These are phyloP conservation scores for Pseudomonodictys pantanalensis DNA, from an alignment of 495 filamentous ascomycete species.

Conservation along the genomic window DNA sequence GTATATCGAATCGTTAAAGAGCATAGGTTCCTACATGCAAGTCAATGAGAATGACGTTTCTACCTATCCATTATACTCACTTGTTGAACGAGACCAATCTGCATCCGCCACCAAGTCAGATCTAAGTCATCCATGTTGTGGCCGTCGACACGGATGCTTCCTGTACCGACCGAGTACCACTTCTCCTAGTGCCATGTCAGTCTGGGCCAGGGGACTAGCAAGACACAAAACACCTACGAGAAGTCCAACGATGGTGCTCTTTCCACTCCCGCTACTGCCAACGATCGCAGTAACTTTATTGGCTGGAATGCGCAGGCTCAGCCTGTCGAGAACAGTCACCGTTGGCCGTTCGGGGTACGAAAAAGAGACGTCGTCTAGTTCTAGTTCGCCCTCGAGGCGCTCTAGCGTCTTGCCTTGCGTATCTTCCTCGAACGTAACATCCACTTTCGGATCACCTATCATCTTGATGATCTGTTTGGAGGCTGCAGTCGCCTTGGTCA, in stretches of 20 bases:
- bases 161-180: conserved; percentile 42
- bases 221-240: no score
- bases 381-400: conserved; percentile 28
- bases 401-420: not conserved
- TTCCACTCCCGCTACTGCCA: conserved; percentile 37
- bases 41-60: not conserved
- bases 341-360: conserved; percentile 35
- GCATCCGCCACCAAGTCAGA: conserved; percentile 26
- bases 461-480: conserved; percentile 28
- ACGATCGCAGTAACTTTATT: conserved; percentile 40
- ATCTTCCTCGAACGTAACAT: not conserved
- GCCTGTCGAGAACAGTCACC: conserved; percentile 27
- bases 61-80: not conserved
- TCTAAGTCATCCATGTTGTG: conserved; percentile 50
- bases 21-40: conserved; percentile 50
- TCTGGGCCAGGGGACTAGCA: no score
- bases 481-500: conserved; percentile 30
- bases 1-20: conserved; percentile 67
- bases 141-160: conserved; percentile 44
- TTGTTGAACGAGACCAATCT: conserved; percentile 28
- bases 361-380: conserved; percentile 31
- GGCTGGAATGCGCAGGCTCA: conserved; percentile 32
- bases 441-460: conserved; percentile 5
- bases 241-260: conserved; percentile 38
- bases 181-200: no score